These are phyloP conservation scores for Pterocarpus santalinus DNA, from an alignment of 306 rosid genomes.

Conservation along the genomic window DNA sequence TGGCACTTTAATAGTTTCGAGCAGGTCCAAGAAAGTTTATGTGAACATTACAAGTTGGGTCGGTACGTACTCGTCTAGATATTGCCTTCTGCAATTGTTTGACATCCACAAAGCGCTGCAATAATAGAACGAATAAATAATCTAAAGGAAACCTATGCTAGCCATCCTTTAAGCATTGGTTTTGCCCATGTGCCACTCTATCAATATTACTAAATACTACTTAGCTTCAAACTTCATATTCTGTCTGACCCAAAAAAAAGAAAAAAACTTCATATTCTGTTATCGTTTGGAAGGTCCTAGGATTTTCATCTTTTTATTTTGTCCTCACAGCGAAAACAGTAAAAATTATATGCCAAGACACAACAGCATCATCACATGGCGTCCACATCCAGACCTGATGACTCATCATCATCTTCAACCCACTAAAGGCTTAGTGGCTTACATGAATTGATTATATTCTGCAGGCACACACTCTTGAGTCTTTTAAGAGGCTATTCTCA, in stretches of 20 bases:
- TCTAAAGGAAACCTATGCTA: neutral
- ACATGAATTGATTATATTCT: conserved; percentile 45
- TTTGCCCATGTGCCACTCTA: conserved; percentile 47
- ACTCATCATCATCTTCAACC: conserved; percentile 60
- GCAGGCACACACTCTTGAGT: conserved; percentile 27
- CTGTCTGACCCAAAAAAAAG: no score
- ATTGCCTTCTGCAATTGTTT: conserved; percentile 23
- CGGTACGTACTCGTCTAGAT: conserved; percentile 25
- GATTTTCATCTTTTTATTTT: conserved; percentile 47
- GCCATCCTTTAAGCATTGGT: conserved; percentile 20
- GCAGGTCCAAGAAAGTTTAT: conserved; percentile 11
- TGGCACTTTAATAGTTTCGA: conserved; percentile 49
- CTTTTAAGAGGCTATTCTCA: conserved; percentile 28
- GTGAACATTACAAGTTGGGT: conserved; percentile 47
- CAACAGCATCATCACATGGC: conserved; percentile 65
- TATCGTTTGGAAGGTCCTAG: conserved; percentile 43
- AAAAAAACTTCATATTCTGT: conserved; percentile 10
- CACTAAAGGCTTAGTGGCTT: conserved; percentile 56
- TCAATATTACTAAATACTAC: neutral
- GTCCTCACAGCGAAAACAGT: conserved; percentile 41
- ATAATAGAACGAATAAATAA: neutral
- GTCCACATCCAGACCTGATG: conserved; percentile 54
- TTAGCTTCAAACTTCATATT: no score
- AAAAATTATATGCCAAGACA: conserved; percentile 37
- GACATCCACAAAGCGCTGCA: conserved; percentile 18